Evolutionary conservation across 176 grass and related monocot species (phyloP).

Genomic region (Hsuehochloa calcarea): DNA sequence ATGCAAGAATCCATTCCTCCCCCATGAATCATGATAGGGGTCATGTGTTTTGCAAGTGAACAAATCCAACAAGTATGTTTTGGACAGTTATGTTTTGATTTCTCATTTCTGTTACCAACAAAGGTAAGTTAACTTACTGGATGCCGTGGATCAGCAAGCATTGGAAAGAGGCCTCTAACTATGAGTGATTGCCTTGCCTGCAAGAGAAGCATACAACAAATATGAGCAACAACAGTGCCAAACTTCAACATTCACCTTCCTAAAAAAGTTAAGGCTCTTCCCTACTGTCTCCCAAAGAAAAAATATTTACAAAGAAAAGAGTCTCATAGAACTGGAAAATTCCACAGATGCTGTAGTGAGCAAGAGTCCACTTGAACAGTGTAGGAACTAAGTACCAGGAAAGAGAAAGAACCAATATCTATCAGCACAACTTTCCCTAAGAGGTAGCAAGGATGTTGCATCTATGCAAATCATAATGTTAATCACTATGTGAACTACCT

Average conservation of each 20-base stretch:
- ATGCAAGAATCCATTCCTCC: neutral
- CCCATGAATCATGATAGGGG: neutral
- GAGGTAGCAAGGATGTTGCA: neutral
- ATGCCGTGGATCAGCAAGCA: conserved; percentile 97
- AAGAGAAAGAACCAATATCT: neutral
- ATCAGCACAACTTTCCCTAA: neutral
- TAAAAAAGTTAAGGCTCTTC: neutral
- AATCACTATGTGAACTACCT: neutral
- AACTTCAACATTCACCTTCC: neutral
- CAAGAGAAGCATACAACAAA: conserved; percentile 23
- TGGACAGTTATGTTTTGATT: neutral
- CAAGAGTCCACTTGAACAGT: neutral
- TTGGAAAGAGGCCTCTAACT: conserved; percentile 96
- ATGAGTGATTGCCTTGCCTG: conserved; percentile 98
- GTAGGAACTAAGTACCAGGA: neutral
- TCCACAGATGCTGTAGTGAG: neutral
- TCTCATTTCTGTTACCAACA: neutral
- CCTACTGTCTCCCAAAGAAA: neutral
- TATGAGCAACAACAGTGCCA: conserved; percentile 5
- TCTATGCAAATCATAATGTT: neutral
- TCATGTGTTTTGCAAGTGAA: conserved; percentile 9
- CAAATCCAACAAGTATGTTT: neutral
- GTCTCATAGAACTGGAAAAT: neutral
- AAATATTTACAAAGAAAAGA: neutral
- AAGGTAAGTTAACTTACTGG: conserved; percentile 62